A percentile compares a stretch with the other conserved stretches of the same genome.
Conservation (phyloP, 1,139 yeast genomes). For the Debaryomyces subglobosus region DNA sequence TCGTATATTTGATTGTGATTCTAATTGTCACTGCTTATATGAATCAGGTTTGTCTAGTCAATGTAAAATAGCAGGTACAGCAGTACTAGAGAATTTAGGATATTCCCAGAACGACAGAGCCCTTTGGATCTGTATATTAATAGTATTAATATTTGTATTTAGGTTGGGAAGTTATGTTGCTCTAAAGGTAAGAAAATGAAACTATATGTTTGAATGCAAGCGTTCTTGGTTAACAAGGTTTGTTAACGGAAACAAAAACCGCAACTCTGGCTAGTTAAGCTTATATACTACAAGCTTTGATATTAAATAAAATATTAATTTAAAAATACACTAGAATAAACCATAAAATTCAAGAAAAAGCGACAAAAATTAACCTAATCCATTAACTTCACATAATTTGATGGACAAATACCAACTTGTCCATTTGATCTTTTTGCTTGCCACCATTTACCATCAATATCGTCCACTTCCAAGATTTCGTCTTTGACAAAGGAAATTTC, state of each 20-base stretch:
- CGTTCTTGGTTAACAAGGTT: background rate
- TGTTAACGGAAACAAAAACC: background rate
- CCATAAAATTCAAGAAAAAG: constrained; percentile 1
- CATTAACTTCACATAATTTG: constrained; percentile 82
- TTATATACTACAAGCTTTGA: background rate
- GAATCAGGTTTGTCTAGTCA: constrained; percentile 27
- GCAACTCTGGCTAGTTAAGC: background rate
- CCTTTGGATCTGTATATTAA: constrained; percentile 37
- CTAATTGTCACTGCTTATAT: constrained; percentile 38
- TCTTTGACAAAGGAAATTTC: constrained; percentile 91
- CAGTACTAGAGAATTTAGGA: constrained; percentile 34
- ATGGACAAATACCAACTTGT: constrained; percentile 95
- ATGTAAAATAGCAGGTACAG: constrained; percentile 34
- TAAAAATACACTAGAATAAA: constrained; percentile 4
- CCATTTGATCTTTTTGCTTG: constrained; percentile 90
- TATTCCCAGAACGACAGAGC: constrained; percentile 28
- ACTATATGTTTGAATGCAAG: background rate
- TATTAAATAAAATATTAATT: background rate
- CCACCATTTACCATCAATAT: constrained; percentile 98
- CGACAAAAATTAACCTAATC: constrained; percentile 24
- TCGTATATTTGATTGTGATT: constrained; percentile 33
- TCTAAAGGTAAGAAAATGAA: constrained; percentile 4
- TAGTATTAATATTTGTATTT: constrained; percentile 29
- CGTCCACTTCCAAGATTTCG: constrained; percentile 87
- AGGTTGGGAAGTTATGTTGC: constrained; percentile 19